These are phyloP conservation scores for Venturia aucupariae DNA, from an alignment of 2,329 filamentous ascomycete species.

Conservation along the genomic window DNA sequence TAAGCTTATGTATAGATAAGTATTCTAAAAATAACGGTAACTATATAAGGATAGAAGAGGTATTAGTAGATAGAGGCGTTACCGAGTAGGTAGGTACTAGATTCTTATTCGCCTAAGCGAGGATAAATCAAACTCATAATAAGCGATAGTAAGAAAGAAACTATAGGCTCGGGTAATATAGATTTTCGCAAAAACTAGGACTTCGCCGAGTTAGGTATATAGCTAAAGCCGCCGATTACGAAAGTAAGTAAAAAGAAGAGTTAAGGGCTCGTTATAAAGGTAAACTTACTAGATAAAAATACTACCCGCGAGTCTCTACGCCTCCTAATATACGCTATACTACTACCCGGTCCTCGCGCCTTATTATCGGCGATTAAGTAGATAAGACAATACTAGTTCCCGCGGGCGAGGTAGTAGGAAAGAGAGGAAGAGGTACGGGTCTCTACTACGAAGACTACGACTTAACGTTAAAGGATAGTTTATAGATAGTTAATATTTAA, in stretches of 20 bases:
- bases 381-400: slow-evolving; percentile 84
- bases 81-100: too few relatives aligned
- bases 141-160: slow-evolving; percentile 27
- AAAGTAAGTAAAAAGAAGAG: slow-evolving; percentile 72
- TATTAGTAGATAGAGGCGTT: too few relatives aligned
- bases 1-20: too few relatives aligned
- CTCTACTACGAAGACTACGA: slow-evolving; percentile 94
- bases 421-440: slow-evolving; percentile 73
- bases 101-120: too few relatives aligned
- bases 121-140: slow-evolving; percentile 22
- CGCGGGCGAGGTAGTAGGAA: slow-evolving; percentile 73
- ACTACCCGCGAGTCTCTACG: slow-evolving; percentile 53
- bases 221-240: slow-evolving; percentile 68
- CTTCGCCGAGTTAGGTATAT: slow-evolving; percentile 84
- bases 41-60: too few relatives aligned
- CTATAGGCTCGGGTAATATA: slow-evolving; percentile 50
- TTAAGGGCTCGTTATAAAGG: slow-evolving; percentile 87
- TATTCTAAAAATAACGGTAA: too few relatives aligned
- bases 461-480: slow-evolving; percentile 93
- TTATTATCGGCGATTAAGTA: slow-evolving; percentile 78
- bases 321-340: slow-evolving; percentile 60
- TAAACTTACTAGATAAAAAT: slow-evolving; percentile 85
- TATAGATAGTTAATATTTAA: slow-evolving; percentile 89
- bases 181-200: slow-evolving; percentile 86
- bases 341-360: slow-evolving; percentile 58